Percentiles rank a stretch among this genome's conserved stretches.
Evolutionary conservation across 768 basidiomycete genomes (phyloP).

Genomic region (Russula vinacea): DNA sequence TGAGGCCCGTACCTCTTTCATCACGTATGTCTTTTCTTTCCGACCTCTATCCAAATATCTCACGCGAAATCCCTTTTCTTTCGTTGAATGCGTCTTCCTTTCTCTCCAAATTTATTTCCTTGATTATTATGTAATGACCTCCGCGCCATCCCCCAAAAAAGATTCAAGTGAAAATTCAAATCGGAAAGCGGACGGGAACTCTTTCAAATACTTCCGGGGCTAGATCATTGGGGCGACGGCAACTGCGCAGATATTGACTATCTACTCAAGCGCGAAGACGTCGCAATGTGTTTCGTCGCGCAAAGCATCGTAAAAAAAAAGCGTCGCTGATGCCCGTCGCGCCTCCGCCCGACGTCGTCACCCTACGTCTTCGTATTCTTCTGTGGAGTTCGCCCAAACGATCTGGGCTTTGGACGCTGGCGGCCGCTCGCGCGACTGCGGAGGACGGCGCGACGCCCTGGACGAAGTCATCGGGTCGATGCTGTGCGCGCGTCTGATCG

Average conservation of each 20-base stretch:
- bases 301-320: conserved; percentile 43
- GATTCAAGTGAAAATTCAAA: too few relatives aligned
- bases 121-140: too few relatives aligned
- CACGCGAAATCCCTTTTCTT: not conserved
- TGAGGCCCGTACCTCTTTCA: conserved; percentile 46
- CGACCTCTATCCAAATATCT: conserved; percentile 20
- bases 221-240: too few relatives aligned
- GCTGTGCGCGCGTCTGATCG: conserved; percentile 32
- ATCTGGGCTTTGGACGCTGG: conserved; percentile 34
- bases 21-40: conserved; percentile 40
- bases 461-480: conserved; percentile 40
- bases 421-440: conserved; percentile 29
- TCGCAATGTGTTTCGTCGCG: conserved; percentile 47
- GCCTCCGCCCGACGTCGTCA: conserved; percentile 45
- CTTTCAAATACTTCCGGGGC: too few relatives aligned
- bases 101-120: too few relatives aligned
- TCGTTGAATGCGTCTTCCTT: too few relatives aligned
- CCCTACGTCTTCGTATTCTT: conserved; percentile 50
- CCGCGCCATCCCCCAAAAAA: too few relatives aligned
- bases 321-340: conserved; percentile 40
- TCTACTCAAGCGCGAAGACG: conserved; percentile 40
- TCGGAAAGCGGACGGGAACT: not conserved
- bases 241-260: conserved; percentile 41
- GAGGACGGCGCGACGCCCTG: conserved; percentile 34
- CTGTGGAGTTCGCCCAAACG: conserved; percentile 36